Conservation (phyloP, 805 yeast genomes). For the Ogataea nakhonphanomensis region DNA sequence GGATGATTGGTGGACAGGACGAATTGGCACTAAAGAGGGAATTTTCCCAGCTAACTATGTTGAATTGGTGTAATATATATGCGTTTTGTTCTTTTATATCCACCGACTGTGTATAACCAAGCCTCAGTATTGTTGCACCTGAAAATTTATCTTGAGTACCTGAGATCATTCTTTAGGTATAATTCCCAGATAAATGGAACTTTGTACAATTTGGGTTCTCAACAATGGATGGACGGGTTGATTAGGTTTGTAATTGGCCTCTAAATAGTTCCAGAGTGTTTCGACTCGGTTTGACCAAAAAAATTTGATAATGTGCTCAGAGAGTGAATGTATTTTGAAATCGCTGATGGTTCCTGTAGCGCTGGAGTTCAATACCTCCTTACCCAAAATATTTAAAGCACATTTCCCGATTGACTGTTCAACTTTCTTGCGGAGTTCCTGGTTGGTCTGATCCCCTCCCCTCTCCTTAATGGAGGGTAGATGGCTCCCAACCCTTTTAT, state of each 20-base stretch:
- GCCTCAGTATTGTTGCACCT: not conserved
- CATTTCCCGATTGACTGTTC: slow-evolving; percentile 24
- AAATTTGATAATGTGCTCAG: slow-evolving; percentile 31
- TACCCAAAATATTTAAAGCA: slow-evolving; percentile 15
- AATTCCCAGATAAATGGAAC: slow-evolving; percentile 20
- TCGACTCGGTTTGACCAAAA: slow-evolving; percentile 27
- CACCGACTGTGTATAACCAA: slow-evolving; percentile 1
- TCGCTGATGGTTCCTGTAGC: slow-evolving; percentile 12
- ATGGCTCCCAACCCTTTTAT: slow-evolving; percentile 13
- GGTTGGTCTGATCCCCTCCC: not conserved
- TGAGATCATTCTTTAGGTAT: slow-evolving; percentile 12
- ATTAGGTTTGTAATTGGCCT: slow-evolving; percentile 7
- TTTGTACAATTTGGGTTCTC: slow-evolving; percentile 19
- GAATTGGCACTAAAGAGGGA: slow-evolving; percentile 77
- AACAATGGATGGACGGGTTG: slow-evolving; percentile 14
- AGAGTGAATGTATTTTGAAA: slow-evolving; percentile 26
- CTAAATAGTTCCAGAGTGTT: slow-evolving; percentile 23
- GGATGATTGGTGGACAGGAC: slow-evolving; percentile 99
- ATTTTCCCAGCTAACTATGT: slow-evolving; percentile 98
- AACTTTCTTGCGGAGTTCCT: slow-evolving; percentile 15
- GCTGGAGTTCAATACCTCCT: slow-evolving; percentile 6
- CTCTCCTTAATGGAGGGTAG: slow-evolving; percentile 4
- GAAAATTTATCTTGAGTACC: no score
- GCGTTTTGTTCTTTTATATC: not conserved
- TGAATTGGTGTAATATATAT: slow-evolving; percentile 53